Base-by-base conservation (phyloP, 352 stramenopile genomes). In the Thalassiosira ordinaria region DNA sequence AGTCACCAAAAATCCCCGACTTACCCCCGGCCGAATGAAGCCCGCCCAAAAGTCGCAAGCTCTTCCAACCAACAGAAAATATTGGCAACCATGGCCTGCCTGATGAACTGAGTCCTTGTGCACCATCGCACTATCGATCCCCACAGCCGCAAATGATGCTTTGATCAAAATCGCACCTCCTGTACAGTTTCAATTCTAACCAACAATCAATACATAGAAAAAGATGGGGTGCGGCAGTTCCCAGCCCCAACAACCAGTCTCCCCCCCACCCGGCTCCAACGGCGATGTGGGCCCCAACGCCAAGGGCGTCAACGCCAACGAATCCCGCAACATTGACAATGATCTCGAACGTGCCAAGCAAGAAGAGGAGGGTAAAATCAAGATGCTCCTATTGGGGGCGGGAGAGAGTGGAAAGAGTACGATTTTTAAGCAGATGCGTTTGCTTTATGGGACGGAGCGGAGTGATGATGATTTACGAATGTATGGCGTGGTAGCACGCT, bases 331-430 rank as follows among this genome's bases (percentile, higher is more conserved):
- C 29, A 74, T 80, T 22, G 78, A 86, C 26, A 29, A 51, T 26
- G 46, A 73, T 1, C 56, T 86, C n/a, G 73, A 83, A 63, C 53
- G 51, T 0, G 55, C 57, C 11, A 70, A 74, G 37, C 59, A 88
- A 33, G 87, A 91, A 60, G 89, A 94, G 14, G 66, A 89, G 52
- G 64, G 91, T 66, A 98, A 98, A 78, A 96, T 99, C 63, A 99
- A 98, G 90, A 89, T 98, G 53, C 85, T 98, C 24, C 86, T 98
- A 31, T 88, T 98, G 2, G 96, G 96, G 6, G 95, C 96, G 6
- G 96, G 96, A 57, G 96, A 98, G 87, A 98, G 95, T 64, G 96
- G 96, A 47, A 98, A 98, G 84, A 97, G 94, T 41, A 98, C 96
- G 14, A 97, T 94, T 65, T 94, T 94, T 66, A 95, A 94, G 73